Base-by-base conservation (phyloP, 108 stramenopile species). In the Licmophora abbreviata region DNA sequence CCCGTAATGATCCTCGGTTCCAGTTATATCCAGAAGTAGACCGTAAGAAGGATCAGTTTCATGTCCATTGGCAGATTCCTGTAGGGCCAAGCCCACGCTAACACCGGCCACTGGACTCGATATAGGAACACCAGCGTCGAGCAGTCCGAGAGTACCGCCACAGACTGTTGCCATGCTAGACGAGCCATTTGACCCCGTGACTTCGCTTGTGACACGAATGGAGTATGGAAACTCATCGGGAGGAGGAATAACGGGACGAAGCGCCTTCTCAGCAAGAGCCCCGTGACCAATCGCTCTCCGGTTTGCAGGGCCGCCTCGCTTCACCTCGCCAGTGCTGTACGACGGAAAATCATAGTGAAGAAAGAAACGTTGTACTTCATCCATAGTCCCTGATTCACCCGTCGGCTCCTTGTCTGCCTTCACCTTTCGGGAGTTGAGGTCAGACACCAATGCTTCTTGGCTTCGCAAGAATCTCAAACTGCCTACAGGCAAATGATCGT, bases 41-140 rank as follows among this genome's bases (percentile, higher is more conserved):
- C 52, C 18, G 43, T 85, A 59, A 33, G 44, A 21, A 11, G 43
- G 32, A 38, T 61, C 44, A 9, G 37, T 23, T 24, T 40, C 9
- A 41, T 5, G 6, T 15, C 37, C 2, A 29, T 34, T n/a, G 7
- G 33, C 54, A 27, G 43, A 28, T 18, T 54, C 65, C 10, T 34
- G 29, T 17, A 53, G 31, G 9, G 69, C 56, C 5, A 90, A 43
- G 11, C 95, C 95, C 32, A 97, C 78, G 38, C 87, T 88, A 8
- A 93, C 68, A 29, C 93, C 95, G 3, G 92, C 93, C 12, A 92
- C 92, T 27, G 83, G 79, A n/a, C 68, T 54, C 15, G 24, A 28
- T 11, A 92, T 57, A 7, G 93, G 94, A 34, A 96, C 92, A 28
- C 96, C 94, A 15, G 94, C 94, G 55, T 97, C 94, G 52, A 92